phyloP scores from a whole-genome alignment of 345 rosid genomes.

The Alliaria petiolata region DNA sequence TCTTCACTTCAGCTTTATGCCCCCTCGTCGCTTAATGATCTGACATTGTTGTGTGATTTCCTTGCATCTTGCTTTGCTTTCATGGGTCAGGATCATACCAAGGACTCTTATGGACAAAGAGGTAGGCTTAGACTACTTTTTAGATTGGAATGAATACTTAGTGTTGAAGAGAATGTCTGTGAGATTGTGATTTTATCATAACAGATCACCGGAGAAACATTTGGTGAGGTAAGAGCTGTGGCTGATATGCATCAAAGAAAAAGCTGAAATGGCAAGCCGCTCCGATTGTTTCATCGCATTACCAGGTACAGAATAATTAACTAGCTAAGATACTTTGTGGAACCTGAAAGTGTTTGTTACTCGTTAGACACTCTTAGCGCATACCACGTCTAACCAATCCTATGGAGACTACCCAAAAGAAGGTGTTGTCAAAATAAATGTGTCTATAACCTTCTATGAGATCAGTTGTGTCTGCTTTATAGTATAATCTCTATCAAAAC shows the following conservation, averaged over 20 bases:
- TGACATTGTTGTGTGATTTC: slow-evolving; percentile 13
- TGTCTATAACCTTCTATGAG: not conserved
- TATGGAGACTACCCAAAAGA: not conserved
- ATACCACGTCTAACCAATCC: not conserved
- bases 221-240: slow-evolving; percentile 82
- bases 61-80: not conserved
- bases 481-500: not conserved
- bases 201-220: slow-evolving; percentile 77
- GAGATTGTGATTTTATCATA: not conserved
- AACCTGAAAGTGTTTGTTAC: not conserved
- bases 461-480: not conserved
- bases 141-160: not conserved
- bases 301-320: slow-evolving; percentile 56
- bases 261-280: slow-evolving; percentile 94
- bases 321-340: not conserved
- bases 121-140: slow-evolving; percentile 36
- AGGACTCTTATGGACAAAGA: slow-evolving; percentile 85
- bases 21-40: not conserved
- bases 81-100: slow-evolving; percentile 65
- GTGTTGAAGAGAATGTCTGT: not conserved
- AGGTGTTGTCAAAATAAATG: not conserved
- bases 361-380: not conserved
- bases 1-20: not conserved
- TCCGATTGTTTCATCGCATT: slow-evolving; percentile 95
- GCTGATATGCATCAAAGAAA: slow-evolving; percentile 97